Conservation (phyloP, 225 moss, liverwort and hornwort species). For the Anthoceros angustus region DNA sequence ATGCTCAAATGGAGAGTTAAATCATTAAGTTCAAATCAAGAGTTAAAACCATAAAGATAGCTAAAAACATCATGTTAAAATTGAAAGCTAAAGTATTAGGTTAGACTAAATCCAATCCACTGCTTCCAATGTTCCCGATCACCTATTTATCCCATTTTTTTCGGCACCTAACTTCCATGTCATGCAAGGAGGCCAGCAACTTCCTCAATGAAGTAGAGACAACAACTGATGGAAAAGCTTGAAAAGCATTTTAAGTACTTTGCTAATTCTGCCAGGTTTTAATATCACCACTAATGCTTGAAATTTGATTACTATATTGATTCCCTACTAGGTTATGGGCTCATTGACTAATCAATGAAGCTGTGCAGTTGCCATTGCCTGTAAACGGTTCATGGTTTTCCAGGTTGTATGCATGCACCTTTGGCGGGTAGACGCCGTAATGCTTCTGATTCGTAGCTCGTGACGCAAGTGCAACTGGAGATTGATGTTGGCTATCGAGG, state of each 20-base stretch:
- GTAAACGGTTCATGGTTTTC: background rate
- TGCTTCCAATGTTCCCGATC: no score
- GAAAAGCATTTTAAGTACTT: conserved; percentile 37
- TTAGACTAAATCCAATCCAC: no score
- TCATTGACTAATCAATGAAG: no score
- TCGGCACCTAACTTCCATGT: no score
- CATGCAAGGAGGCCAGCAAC: conserved; percentile 43
- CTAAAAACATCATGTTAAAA: no score
- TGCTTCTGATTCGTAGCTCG: conserved; percentile 23
- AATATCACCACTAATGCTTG: background rate
- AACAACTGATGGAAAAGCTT: conserved; percentile 19
- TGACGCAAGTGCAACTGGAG: conserved; percentile 77
- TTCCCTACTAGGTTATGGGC: background rate
- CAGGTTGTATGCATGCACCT: background rate
- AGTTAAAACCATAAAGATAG: no score
- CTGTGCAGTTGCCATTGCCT: no score
- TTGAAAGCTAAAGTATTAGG: no score
- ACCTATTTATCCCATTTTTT: no score
- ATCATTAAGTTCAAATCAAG: no score
- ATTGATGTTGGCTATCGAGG: conserved; percentile 84
- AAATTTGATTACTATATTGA: background rate
- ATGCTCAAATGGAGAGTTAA: no score
- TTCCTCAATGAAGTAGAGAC: conserved; percentile 22
- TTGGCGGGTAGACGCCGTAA: no score
- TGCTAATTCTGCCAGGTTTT: background rate